A percentile compares a stretch with the other conserved stretches of the same genome.
Evolutionary conservation across 176 grass and related monocot species (phyloP).

Genomic region (Oryza coarctata): DNA sequence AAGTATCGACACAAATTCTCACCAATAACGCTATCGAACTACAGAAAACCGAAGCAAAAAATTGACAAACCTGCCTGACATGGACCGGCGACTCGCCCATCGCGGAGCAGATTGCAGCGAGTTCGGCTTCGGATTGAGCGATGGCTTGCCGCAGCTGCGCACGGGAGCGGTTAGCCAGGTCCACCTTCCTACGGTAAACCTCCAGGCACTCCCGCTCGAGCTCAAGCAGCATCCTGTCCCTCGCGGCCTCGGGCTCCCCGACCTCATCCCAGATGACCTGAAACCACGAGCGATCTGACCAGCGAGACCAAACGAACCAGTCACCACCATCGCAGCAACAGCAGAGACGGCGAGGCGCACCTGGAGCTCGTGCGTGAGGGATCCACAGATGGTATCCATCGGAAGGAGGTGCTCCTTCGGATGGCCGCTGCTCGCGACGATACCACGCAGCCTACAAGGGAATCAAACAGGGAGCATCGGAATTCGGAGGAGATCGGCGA

Average conservation of each 20-base stretch:
- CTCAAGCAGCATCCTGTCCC: slow-evolving; percentile 58
- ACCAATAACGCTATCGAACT: not conserved
- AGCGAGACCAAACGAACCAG: not conserved
- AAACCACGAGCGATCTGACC: not conserved
- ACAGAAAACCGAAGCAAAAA: not conserved
- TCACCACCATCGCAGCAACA: not conserved
- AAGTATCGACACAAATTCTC: not conserved
- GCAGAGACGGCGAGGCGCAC: slow-evolving; percentile 1
- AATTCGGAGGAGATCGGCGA: not conserved
- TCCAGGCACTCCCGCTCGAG: slow-evolving; percentile 65
- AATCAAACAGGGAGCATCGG: not conserved
- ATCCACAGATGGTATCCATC: slow-evolving; percentile 53
- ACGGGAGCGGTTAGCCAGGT: slow-evolving; percentile 57
- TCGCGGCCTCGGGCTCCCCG: slow-evolving; percentile 53
- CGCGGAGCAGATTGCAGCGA: slow-evolving; percentile 59
- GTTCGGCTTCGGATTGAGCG: slow-evolving; percentile 62
- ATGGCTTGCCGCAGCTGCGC: slow-evolving; percentile 70
- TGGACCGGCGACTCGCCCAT: slow-evolving; percentile 56
- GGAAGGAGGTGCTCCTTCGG: slow-evolving; percentile 37
- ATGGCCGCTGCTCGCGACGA: slow-evolving; percentile 25
- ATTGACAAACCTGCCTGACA: slow-evolving; percentile 51
- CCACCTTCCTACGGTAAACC: slow-evolving; percentile 66
- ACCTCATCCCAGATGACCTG: slow-evolving; percentile 76
- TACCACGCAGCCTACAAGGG: not conserved
- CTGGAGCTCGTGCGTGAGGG: slow-evolving; percentile 67